Conservation (phyloP, 768 basidiomycete species). For the Rhodotorula kratochvilovae region DNA sequence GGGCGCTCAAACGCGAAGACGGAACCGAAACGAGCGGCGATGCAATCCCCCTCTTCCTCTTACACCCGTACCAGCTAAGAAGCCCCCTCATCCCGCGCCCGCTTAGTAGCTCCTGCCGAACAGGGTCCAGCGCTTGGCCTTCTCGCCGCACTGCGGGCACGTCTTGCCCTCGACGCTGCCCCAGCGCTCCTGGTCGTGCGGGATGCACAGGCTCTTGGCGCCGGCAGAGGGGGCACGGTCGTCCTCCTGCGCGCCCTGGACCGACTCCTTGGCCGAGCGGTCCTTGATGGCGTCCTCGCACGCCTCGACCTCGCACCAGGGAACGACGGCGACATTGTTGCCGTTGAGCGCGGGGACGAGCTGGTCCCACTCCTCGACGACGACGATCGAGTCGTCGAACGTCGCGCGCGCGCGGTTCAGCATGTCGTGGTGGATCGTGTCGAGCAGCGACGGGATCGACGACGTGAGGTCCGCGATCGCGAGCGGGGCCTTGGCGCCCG, state of each 20-base stretch:
- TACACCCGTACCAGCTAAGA: no score
- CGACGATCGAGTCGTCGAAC: constrained; percentile 67
- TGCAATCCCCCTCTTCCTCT: no score
- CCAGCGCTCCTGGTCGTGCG: constrained; percentile 85
- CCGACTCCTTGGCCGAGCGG: constrained; percentile 72
- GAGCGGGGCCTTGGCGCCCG: constrained; percentile 59
- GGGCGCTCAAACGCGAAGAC: no score
- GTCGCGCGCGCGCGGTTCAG: constrained; percentile 67
- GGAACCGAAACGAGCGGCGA: no score
- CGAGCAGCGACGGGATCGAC: constrained; percentile 63
- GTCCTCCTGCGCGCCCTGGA: constrained; percentile 69
- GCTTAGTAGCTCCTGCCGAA: constrained; percentile 63
- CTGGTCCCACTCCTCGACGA: constrained; percentile 82
- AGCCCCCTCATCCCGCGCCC: no score
- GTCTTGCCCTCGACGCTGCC: constrained; percentile 73
- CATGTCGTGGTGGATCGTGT: constrained; percentile 85
- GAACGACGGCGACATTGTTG: constrained; percentile 80
- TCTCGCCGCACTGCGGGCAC: constrained; percentile 73
- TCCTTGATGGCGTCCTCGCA: constrained; percentile 99
- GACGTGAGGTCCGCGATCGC: constrained; percentile 54
- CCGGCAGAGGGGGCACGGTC: constrained; percentile 95
- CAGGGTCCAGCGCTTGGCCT: constrained; percentile 82
- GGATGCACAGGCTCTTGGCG: constrained; percentile 93
- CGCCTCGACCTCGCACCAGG: constrained; percentile 88
- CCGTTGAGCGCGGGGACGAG: constrained; percentile 83